Evolutionary conservation across 2,329 filamentous ascomycete genomes (phyloP).

Genomic region (Nemania abortiva): DNA sequence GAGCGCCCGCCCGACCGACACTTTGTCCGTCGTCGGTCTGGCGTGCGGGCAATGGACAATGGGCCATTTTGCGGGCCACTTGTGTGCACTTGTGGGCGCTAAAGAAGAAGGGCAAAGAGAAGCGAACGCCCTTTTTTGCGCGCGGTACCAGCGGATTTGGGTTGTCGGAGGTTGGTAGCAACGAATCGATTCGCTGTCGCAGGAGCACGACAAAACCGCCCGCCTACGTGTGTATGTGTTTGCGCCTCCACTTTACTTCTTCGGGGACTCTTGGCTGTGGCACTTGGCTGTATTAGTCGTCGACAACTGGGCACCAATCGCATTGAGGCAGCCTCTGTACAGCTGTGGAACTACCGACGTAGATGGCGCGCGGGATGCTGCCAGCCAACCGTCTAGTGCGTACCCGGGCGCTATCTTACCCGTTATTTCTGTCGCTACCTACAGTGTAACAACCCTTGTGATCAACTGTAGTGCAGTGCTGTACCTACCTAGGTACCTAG

Average conservation of each 20-base stretch:
- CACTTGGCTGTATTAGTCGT: neutral
- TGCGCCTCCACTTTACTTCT: neutral
- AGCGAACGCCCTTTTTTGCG: slow-evolving; percentile 18
- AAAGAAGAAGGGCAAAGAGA: slow-evolving; percentile 3
- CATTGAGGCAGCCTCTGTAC: neutral
- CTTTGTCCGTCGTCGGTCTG: slow-evolving; percentile 18
- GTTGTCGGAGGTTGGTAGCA: neutral
- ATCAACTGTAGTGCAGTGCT: neutral
- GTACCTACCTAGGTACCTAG: neutral
- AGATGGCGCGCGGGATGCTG: slow-evolving; percentile 28
- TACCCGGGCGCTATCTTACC: neutral
- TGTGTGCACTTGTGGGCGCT: slow-evolving; percentile 24
- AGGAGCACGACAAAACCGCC: slow-evolving; percentile 18
- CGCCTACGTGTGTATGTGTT: neutral
- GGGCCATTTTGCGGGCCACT: slow-evolving; percentile 11
- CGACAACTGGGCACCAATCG: slow-evolving; percentile 3
- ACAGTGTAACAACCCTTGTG: neutral
- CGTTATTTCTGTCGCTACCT: neutral
- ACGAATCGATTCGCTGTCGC: slow-evolving; percentile 32
- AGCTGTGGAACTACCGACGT: slow-evolving; percentile 12
- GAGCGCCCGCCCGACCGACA: neutral
- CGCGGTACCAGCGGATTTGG: slow-evolving; percentile 31
- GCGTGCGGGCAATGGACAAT: slow-evolving; percentile 4
- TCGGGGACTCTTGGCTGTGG: neutral
- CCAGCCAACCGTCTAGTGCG: neutral